phyloP scores from a whole-genome alignment of 306 rosid genomes.

The Erythrophleum fordii region DNA sequence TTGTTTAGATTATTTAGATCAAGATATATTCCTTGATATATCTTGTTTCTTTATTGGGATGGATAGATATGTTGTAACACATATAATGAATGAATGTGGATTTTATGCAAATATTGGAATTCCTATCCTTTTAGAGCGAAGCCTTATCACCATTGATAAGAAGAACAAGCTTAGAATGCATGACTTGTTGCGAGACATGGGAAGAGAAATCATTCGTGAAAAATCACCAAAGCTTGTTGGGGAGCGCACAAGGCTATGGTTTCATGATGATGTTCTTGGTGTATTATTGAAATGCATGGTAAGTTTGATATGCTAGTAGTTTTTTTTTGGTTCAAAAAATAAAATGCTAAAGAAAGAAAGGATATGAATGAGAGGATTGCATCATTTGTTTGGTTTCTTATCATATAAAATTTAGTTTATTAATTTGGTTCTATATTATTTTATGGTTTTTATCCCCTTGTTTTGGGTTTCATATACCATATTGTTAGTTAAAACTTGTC shows the following conservation, averaged over 20 bases:
- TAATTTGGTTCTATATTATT: neutral
- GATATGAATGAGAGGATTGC: neutral
- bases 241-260: neutral
- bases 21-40: neutral
- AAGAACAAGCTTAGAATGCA: neutral
- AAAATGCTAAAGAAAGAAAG: neutral
- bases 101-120: neutral
- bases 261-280: neutral
- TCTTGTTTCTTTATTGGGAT: neutral
- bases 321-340: neutral
- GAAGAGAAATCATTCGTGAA: neutral
- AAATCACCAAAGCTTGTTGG: neutral
- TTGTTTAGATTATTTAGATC: neutral
- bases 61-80: neutral
- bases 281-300: neutral
- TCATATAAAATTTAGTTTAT: neutral
- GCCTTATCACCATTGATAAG: neutral
- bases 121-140: neutral
- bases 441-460: neutral
- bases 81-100: neutral
- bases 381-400: neutral
- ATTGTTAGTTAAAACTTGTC: neutral
- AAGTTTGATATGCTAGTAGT: neutral
- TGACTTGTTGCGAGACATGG: neutral
- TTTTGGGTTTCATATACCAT: neutral